These are phyloP conservation scores for Sporothrix luriei DNA, from an alignment of 2,329 filamentous ascomycete species.

Conservation along the genomic window DNA sequence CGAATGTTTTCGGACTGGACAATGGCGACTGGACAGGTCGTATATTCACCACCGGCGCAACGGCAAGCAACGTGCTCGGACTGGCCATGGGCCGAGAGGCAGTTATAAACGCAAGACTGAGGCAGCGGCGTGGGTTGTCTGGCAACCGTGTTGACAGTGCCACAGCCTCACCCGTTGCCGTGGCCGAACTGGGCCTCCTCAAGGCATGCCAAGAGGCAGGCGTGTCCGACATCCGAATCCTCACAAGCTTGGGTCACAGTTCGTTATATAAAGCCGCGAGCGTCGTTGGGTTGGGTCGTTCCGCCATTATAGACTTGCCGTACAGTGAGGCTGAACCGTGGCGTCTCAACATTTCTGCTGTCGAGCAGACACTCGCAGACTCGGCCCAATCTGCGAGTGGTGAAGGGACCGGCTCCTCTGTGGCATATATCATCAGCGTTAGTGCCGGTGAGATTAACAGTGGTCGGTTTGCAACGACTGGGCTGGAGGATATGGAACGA, in stretches of 20 bases:
- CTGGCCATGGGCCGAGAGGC: constrained; percentile 67
- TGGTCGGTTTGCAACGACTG: constrained; percentile 71
- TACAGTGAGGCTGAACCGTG: constrained; percentile 60
- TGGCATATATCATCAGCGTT: constrained; percentile 75
- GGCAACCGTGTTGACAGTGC: background rate
- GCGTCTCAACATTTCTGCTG: constrained; percentile 65
- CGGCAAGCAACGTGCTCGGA: constrained; percentile 80
- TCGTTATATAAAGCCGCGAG: constrained; percentile 82
- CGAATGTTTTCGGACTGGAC: constrained; percentile 64
- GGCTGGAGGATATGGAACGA: constrained; percentile 59
- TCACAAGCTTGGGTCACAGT: constrained; percentile 82
- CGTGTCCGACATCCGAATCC: constrained; percentile 69
- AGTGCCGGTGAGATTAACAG: constrained; percentile 91
- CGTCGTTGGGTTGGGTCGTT: constrained; percentile 75
- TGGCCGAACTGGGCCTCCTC: constrained; percentile 71
- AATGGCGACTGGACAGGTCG: constrained; percentile 60
- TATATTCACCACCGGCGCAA: constrained; percentile 64
- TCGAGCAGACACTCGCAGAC: constrained; percentile 62
- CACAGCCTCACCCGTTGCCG: constrained; percentile 37
- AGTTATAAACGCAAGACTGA: constrained; percentile 47
- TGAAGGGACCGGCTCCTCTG: constrained; percentile 45
- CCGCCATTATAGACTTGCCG: constrained; percentile 64
- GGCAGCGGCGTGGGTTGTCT: constrained; percentile 41
- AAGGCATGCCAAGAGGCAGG: constrained; percentile 66
- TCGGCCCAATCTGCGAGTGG: constrained; percentile 42